Evolutionary conservation across 2,329 filamentous ascomycete genomes (phyloP).

Genomic region (Fusarium buxicola): DNA sequence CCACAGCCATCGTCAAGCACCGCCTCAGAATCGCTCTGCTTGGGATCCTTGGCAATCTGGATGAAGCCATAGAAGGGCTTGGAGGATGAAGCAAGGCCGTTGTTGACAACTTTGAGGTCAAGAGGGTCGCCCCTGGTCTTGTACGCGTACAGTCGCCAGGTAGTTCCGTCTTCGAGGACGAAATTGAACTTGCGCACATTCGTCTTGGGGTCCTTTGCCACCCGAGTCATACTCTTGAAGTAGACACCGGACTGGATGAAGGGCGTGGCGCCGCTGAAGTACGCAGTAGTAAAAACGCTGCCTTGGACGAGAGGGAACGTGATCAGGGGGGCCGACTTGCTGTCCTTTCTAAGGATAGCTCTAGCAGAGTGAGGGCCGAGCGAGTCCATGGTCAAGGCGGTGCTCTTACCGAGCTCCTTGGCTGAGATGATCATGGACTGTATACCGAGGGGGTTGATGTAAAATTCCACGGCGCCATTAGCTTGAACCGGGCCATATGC

Average conservation of each 20-base stretch:
- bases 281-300: conserved; percentile 85
- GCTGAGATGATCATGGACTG: conserved; percentile 86
- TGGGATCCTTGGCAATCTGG: conserved; percentile 84
- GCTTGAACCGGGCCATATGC: conserved; percentile 71
- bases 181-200: conserved; percentile 82
- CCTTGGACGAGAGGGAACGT: conserved; percentile 89
- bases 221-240: conserved; percentile 74
- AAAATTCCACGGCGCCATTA: conserved; percentile 74
- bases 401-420: conserved; percentile 72
- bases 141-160: conserved; percentile 85
- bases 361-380: conserved; percentile 71
- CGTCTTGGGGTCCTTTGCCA: conserved; percentile 66
- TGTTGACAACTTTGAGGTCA: conserved; percentile 75
- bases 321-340: conserved; percentile 68
- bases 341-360: conserved; percentile 71
- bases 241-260: conserved; percentile 79
- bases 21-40: conserved; percentile 65
- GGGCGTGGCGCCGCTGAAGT: conserved; percentile 78
- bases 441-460: conserved; percentile 83
- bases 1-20: conserved; percentile 82
- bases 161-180: conserved; percentile 75
- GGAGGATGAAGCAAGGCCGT: conserved; percentile 72
- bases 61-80: conserved; percentile 80
- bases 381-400: conserved; percentile 65
- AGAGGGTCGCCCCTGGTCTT: conserved; percentile 69